Evolutionary conservation across 2,329 filamentous ascomycete species (phyloP).

Genomic region (Colletotrichum tamarilloi): DNA sequence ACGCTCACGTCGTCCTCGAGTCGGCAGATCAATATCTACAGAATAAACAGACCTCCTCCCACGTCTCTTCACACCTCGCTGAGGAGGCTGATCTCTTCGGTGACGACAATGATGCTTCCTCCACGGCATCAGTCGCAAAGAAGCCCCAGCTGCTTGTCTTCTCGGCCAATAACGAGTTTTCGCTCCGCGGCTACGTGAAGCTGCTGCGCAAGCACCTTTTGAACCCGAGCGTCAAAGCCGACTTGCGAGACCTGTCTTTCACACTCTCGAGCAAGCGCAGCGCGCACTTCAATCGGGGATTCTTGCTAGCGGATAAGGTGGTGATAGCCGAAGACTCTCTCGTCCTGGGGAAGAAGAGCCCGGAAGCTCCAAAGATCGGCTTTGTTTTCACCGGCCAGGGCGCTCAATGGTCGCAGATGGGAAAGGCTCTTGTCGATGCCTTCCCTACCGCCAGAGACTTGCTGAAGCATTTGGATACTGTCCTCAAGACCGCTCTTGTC

Average conservation of each 20-base stretch:
- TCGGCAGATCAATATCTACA: neutral
- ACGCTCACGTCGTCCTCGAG: conserved; percentile 45
- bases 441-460: neutral
- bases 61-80: conserved; percentile 10
- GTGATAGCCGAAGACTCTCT: neutral
- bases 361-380: conserved; percentile 20
- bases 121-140: neutral
- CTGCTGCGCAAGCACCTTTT: conserved; percentile 16
- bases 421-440: conserved; percentile 36
- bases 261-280: conserved; percentile 42
- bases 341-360: conserved; percentile 11
- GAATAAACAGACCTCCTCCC: neutral
- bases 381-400: conserved; percentile 57
- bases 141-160: conserved; percentile 36
- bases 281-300: conserved; percentile 38
- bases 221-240: conserved; percentile 40
- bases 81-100: neutral
- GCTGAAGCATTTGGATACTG: neutral
- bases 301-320: conserved; percentile 28
- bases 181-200: neutral
- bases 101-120: neutral
- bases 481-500: conserved; percentile 10
- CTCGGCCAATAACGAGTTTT: neutral
- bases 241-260: conserved; percentile 41
- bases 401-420: conserved; percentile 57